Percentiles rank a stretch among this genome's conserved stretches.
Conservation (phyloP, 2,329 filamentous ascomycete species). For the Samsoniella hepiali region DNA sequence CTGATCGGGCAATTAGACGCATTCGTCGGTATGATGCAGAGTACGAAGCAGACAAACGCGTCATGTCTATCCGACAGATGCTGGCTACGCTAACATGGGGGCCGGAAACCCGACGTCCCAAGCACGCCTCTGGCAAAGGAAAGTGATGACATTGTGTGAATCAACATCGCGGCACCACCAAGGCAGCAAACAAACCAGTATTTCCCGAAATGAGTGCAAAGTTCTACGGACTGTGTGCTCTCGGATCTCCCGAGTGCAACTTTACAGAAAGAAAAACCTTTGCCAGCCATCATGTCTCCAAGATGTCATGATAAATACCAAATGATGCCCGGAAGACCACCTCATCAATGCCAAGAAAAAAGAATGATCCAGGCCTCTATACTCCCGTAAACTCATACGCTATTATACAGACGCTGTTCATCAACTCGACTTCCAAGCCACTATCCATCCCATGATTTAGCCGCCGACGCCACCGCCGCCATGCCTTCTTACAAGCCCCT, state of each 20-base stretch:
- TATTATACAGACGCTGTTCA: neutral
- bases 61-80: too few species aligned
- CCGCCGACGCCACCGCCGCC: neutral
- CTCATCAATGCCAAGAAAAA: neutral
- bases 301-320: neutral
- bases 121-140: neutral
- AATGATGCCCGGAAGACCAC: neutral
- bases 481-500: constrained; percentile 12
- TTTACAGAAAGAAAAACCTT: neutral
- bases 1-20: neutral
- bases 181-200: neutral
- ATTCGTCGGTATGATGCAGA: neutral
- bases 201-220: neutral
- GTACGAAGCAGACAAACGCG: too few species aligned
- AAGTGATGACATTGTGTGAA: too few species aligned
- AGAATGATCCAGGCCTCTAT: neutral
- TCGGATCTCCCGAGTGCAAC: neutral
- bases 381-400: neutral
- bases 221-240: neutral
- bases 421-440: neutral
- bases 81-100: too few species aligned
- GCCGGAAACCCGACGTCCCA: neutral
- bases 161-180: neutral
- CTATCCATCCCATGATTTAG: neutral
- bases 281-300: neutral